Base-by-base conservation (phyloP, 1,284 basidiomycete genomes). In the Termitomyces sp. region DNA sequence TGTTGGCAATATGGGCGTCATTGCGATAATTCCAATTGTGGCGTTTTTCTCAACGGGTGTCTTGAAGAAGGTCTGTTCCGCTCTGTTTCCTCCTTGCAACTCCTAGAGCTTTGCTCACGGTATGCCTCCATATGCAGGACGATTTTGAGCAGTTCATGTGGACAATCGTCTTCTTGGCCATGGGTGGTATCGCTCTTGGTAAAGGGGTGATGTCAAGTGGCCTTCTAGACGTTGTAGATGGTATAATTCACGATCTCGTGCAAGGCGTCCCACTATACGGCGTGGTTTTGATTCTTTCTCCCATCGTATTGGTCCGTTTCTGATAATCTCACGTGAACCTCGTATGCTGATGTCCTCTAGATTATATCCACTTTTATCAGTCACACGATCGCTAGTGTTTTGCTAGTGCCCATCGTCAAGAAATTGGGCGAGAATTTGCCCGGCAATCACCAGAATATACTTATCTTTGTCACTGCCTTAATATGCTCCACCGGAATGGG, bases 401-500 rank as follows among this genome's bases (percentile, higher is more conserved):
- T 99, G 21, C 82, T 99, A 8, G 94, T 98, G 3, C 97, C 97
- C 9, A 97, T 99, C 57, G 97, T 96, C 1, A 84, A 90, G 55
- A 86, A 94, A 70, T 92, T 99, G 15, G 97, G 94, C 3, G 75
- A 79, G 30, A 88, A 82, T 44, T 76, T 98, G 53, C 79, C 83
- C 2, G 85, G 77, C 2, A 65, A 78, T 53, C 89, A 88, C 61
- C 77, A 82, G 57, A 85, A 93, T 65, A 73, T 97, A 8, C 80
- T 98, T 58, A 91, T 97, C 64, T 95, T 97, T 75, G 82, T 92
- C 46, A 98, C 94, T 8, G 93, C 86, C 1, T 75, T 99, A 58
- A 90, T 97, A 54, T 98, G 95, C 65, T 95, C 92, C 30, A 82
- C 93, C 2, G 97, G 96, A 1, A 99, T 99, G 96, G 97, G 95